Evolutionary conservation across 2,329 filamentous ascomycete species (phyloP).

Genomic region (Hysterium pulicare): DNA sequence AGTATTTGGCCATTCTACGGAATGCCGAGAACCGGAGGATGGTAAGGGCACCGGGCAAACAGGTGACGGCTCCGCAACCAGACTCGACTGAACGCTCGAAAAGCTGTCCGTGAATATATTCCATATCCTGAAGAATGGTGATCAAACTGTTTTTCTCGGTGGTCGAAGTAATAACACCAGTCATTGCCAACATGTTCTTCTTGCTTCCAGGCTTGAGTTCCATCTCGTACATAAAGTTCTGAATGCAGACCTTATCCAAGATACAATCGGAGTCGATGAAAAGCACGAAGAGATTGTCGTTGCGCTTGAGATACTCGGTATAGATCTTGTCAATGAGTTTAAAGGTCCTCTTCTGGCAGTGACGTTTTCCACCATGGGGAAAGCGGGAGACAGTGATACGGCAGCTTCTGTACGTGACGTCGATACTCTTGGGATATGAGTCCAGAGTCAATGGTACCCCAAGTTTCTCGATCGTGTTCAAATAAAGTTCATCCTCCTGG

Average conservation of each 20-base stretch:
- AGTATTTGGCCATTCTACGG: conserved; percentile 94
- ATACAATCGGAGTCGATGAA: conserved; percentile 99
- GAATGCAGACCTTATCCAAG: conserved; percentile 82
- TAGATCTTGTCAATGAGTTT: conserved; percentile 93
- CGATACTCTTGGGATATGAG: conserved; percentile 83
- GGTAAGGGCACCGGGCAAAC: conserved; percentile 89
- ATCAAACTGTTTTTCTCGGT: conserved; percentile 85
- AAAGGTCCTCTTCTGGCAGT: conserved; percentile 91
- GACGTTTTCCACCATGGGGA: conserved; percentile 86
- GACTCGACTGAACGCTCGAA: conserved; percentile 96
- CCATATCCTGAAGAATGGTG: conserved; percentile 93
- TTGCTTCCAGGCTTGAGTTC: conserved; percentile 90
- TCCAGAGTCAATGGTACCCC: conserved; percentile 75
- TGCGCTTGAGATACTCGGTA: conserved; percentile 75
- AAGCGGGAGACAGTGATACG: conserved; percentile 90
- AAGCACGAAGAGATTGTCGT: conserved; percentile 90
- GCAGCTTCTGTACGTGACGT: conserved; percentile 77
- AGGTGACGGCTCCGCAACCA: conserved; percentile 89
- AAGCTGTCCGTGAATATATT: conserved; percentile 94
- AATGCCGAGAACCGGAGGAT: conserved; percentile 96
- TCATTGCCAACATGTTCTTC: conserved; percentile 94
- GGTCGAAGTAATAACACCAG: conserved; percentile 92
- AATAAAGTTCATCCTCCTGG: conserved; percentile 81
- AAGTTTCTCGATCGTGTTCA: conserved; percentile 79
- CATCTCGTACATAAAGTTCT: conserved; percentile 99